Base-by-base conservation (phyloP, 139 green algal species). In the Axilococcus clingmanii region DNA sequence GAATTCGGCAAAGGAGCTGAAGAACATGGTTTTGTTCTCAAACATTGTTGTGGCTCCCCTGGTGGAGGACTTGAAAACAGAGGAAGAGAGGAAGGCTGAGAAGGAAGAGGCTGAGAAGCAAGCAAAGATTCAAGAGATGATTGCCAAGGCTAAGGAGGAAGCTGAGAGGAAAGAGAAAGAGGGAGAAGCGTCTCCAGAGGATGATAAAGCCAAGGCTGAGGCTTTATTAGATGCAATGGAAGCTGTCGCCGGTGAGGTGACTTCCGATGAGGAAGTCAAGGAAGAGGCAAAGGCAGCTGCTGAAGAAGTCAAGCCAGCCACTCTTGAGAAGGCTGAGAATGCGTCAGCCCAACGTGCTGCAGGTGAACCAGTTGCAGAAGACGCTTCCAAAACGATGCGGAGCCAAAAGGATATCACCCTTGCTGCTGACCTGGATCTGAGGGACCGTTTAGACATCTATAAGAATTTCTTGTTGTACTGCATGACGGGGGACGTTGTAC, bases 391-490 rank as follows among this genome's bases (percentile, higher is more conserved):
- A n/a, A 38, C 60, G 16, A 61, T 66, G 64, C 75, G 78, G 54
- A 69, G 29, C 16, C 90, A 97, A 78, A 95, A 94, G 70, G 91
- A 96, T 48, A 93, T 99, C 68, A 96, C 68, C 2, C 71, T 99
- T 48, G 63, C 42, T 6, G 69, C 89, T 4, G 82, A 93, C 40
- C 60, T 96, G 36, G 84, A 94, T 11, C 22, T 73, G 22, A 43
- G 64, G 14, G 81, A 91, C 57, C 54, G 80, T 16, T 53, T 75
- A 27, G 84, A 95, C 55, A 80, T 96, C 43, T 98, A 98, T 77
- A 78, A 81, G 57, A 87, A 87, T 53, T 98, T 94, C 77, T 77
- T 98, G 25, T 78, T 97, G 56, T 87, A 82, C 67, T 84, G 73
- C 74, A 85, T 91, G 76, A 70, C 62, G 7, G 84, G 89, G 25